Percentiles rank a stretch among this genome's conserved stretches.
phyloP scores from a whole-genome alignment of 208 protist species.

The Crithidia bombi region DNA sequence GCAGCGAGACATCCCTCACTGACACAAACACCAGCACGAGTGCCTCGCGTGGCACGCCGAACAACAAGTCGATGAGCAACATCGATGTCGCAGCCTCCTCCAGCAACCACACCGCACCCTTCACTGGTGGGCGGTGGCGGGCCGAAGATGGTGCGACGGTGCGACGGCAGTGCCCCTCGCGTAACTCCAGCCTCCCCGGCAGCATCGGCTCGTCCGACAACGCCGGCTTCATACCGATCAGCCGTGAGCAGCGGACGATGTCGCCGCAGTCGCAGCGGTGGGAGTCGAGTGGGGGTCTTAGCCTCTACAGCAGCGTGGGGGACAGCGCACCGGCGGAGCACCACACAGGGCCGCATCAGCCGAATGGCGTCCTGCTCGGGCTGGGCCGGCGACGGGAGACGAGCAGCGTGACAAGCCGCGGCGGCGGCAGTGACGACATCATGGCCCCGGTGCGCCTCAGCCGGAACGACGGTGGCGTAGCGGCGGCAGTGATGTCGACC shows the following conservation, averaged over 20 bases:
- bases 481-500: neutral
- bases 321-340: neutral
- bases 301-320: conserved; percentile 14
- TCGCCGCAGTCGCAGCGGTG: conserved; percentile 29
- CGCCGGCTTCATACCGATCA: conserved; percentile 24
- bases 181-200: conserved; percentile 9
- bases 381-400: neutral
- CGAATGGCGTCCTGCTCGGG: neutral
- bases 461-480: neutral
- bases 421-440: conserved; percentile 8
- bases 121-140: neutral
- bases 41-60: conserved; percentile 5
- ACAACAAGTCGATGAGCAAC: conserved; percentile 5
- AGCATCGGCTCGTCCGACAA: conserved; percentile 15
- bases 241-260: conserved; percentile 18
- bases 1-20: conserved; percentile 11
- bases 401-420: neutral
- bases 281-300: conserved; percentile 20
- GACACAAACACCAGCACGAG: conserved; percentile 4
- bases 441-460: conserved; percentile 25
- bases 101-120: conserved; percentile 14
- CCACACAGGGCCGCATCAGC: neutral
- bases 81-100: conserved; percentile 5
- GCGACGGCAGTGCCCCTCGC: conserved; percentile 9
- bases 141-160: conserved; percentile 7